Conservation (phyloP, 345 rosid genomes). For the Hypericum androsaemum region DNA sequence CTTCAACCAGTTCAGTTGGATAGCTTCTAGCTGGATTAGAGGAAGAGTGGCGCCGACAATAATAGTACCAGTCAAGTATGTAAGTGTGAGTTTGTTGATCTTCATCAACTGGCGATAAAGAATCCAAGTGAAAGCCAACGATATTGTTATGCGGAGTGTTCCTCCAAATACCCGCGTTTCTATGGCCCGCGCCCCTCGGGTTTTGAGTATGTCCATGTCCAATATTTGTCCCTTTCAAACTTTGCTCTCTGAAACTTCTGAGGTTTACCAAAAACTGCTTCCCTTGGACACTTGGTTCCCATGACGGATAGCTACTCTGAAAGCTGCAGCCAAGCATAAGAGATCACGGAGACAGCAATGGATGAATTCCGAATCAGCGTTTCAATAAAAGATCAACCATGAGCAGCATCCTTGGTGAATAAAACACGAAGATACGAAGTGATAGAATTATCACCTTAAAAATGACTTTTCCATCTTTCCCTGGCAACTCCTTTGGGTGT, state of each 20-base stretch:
- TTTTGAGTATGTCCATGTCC: slow-evolving; percentile 34
- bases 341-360: neutral
- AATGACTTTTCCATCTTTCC: slow-evolving; percentile 99
- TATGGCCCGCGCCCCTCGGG: slow-evolving; percentile 31
- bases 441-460: slow-evolving; percentile 53
- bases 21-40: slow-evolving; percentile 16
- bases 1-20: slow-evolving; percentile 15
- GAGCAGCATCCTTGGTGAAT: neutral
- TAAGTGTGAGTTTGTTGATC: slow-evolving; percentile 70
- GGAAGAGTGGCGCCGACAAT: slow-evolving; percentile 33
- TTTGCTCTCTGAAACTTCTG: slow-evolving; percentile 68
- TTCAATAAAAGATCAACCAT: neutral
- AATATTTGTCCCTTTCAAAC: slow-evolving; percentile 40
- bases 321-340: slow-evolving; percentile 47
- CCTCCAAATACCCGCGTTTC: slow-evolving; percentile 36
- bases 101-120: slow-evolving; percentile 57
- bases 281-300: slow-evolving; percentile 79
- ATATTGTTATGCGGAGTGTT: slow-evolving; percentile 30
- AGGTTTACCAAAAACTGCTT: slow-evolving; percentile 69
- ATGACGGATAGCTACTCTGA: slow-evolving; percentile 72
- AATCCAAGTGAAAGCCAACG: slow-evolving; percentile 36
- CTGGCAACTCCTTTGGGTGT: slow-evolving; percentile 68
- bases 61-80: slow-evolving; percentile 88
- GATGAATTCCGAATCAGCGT: neutral
- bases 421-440: neutral